Conservation (phyloP, 2,329 filamentous ascomycete species). For the Fonsecaea multimorphosa region DNA sequence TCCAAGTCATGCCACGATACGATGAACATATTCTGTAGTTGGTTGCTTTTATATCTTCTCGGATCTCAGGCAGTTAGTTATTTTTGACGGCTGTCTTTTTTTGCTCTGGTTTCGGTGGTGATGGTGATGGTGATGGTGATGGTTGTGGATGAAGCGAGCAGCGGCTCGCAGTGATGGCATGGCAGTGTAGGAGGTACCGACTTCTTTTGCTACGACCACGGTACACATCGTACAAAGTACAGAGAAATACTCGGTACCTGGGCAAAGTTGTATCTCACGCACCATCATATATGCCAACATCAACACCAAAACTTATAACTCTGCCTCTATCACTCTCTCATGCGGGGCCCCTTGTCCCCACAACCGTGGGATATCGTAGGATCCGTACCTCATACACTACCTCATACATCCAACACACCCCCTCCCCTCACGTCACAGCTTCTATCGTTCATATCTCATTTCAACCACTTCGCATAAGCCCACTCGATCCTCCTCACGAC, state of each 20-base stretch:
- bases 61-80: neutral
- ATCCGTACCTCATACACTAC: neutral
- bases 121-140: too few species aligned
- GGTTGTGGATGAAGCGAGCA: neutral
- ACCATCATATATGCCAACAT: neutral
- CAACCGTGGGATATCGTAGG: too few species aligned
- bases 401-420: too few species aligned
- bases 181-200: neutral
- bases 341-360: too few species aligned
- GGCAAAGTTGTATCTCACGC: neutral
- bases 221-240: neutral
- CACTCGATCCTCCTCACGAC: conserved; percentile 85
- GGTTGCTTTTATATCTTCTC: neutral
- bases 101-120: neutral
- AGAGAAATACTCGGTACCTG: too few species aligned
- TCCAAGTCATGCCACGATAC: neutral
- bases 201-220: neutral
- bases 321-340: neutral
- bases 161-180: neutral
- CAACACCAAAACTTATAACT: neutral
- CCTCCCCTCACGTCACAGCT: too few species aligned
- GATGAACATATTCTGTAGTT: conserved; percentile 1
- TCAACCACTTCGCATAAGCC: conserved; percentile 82
- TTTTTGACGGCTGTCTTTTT: neutral
- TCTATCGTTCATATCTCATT: too few species aligned